Conservation (phyloP, 208 protist species). For the Trypanosoma lewisi region DNA sequence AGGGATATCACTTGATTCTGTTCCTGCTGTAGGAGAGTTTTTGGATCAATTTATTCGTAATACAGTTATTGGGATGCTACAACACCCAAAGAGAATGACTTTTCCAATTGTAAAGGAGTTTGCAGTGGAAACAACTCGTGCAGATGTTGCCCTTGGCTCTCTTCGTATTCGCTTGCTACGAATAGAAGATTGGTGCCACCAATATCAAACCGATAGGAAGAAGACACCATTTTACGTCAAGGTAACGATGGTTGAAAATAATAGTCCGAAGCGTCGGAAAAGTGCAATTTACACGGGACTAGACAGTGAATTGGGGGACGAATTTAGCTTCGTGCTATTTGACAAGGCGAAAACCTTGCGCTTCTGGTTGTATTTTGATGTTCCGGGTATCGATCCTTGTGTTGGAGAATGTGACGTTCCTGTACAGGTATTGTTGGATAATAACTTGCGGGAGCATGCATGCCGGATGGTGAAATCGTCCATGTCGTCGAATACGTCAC, state of each 20-base stretch:
- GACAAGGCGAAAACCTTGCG: conserved; percentile 50
- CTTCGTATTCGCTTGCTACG: conserved; percentile 48
- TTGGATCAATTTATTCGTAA: conserved; percentile 68
- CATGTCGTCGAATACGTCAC: conserved; percentile 29
- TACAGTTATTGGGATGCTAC: conserved; percentile 59
- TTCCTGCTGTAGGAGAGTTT: conserved; percentile 58
- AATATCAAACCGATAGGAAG: conserved; percentile 55
- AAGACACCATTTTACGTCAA: conserved; percentile 71
- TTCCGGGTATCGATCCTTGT: conserved; percentile 48
- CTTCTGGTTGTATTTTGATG: conserved; percentile 75
- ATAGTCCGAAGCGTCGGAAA: conserved; percentile 42
- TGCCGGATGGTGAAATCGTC: conserved; percentile 38
- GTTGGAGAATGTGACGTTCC: conserved; percentile 54
- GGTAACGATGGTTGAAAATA: conserved; percentile 26
- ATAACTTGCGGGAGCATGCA: conserved; percentile 33
- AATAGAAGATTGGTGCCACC: conserved; percentile 40
- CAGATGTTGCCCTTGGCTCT: conserved; percentile 50
- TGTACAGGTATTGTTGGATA: conserved; percentile 41
- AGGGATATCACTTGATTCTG: conserved; percentile 57
- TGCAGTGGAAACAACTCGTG: conserved; percentile 33
- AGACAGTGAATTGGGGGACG: conserved; percentile 39
- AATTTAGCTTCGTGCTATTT: conserved; percentile 63
- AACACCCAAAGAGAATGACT: conserved; percentile 53
- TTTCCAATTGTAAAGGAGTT: conserved; percentile 61
- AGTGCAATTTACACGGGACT: conserved; percentile 54